Percentiles rank a stretch among this genome's conserved stretches.
Evolutionary conservation across 257 asterid genomes (phyloP).

Genomic region (Scutellaria baicalensis): DNA sequence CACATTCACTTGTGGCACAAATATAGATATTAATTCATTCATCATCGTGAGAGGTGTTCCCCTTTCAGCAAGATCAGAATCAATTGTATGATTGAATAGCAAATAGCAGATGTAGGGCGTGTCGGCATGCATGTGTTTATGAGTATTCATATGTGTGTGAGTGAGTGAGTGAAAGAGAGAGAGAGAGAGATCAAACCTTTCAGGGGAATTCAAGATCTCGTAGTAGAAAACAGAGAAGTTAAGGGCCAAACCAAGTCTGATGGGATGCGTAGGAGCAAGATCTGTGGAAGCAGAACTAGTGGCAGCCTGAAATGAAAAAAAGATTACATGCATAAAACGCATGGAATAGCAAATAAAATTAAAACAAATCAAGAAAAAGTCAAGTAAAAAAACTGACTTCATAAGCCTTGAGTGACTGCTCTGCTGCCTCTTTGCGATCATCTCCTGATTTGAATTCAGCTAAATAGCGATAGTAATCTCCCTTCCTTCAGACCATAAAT

Average conservation of each 20-base stretch:
- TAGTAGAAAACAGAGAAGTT: constrained; percentile 76
- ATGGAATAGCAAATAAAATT: background rate
- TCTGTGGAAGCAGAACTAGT: constrained; percentile 54
- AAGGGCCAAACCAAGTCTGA: constrained; percentile 65
- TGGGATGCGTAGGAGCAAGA: constrained; percentile 75
- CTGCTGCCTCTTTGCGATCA: constrained; percentile 23
- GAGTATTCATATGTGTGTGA: background rate
- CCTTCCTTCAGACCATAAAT: constrained; percentile 9
- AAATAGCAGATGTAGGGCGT: background rate
- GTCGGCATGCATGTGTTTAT: background rate
- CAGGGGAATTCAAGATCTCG: constrained; percentile 75
- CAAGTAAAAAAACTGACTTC: constrained; percentile 2
- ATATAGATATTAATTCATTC: background rate
- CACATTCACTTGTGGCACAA: background rate
- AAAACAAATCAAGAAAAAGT: background rate
- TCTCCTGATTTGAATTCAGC: constrained; percentile 19
- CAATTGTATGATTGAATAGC: background rate
- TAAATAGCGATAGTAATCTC: constrained; percentile 20
- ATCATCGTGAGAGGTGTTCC: background rate
- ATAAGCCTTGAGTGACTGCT: constrained; percentile 23
- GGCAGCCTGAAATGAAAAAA: constrained; percentile 53
- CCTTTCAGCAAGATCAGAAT: background rate
- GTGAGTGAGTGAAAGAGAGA: background rate
- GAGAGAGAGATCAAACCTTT: constrained; percentile 36
- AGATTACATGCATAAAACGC: background rate